Conservation (phyloP, 1,139 yeast genomes). For the Candida frijolesensis region DNA sequence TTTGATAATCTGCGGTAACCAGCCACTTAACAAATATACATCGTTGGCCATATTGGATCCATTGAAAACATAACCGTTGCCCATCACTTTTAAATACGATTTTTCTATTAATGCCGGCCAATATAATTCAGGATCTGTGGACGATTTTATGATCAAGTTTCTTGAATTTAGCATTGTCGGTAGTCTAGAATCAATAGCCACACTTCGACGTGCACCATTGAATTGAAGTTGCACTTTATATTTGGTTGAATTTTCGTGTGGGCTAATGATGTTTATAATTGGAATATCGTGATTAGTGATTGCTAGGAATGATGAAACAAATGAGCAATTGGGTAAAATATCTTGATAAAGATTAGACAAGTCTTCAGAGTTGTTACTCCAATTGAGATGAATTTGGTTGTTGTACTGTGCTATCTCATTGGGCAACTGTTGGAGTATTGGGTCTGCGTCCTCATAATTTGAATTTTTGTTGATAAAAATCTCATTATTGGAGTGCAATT, state of each 20-base stretch:
- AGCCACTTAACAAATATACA: conserved; percentile 65
- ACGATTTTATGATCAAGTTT: conserved; percentile 40
- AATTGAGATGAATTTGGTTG: conserved; percentile 18
- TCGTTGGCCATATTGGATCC: conserved; percentile 88
- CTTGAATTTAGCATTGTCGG: conserved; percentile 28
- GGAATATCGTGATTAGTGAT: conserved; percentile 25
- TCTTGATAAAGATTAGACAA: conserved; percentile 50
- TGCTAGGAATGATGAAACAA: conserved; percentile 66
- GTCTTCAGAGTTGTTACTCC: conserved; percentile 21
- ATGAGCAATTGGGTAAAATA: conserved; percentile 70
- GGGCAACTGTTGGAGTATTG: conserved; percentile 21
- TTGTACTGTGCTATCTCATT: conserved; percentile 17
- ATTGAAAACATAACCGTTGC: conserved; percentile 58
- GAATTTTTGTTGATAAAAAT: conserved; percentile 12
- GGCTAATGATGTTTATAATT: conserved; percentile 24
- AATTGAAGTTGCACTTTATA: conserved; percentile 43
- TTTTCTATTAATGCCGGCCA: conserved; percentile 83
- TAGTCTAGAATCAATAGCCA: conserved; percentile 51
- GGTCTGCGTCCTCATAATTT: conserved; percentile 5
- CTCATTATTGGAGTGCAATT: conserved; percentile 18
- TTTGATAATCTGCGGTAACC: conserved; percentile 68
- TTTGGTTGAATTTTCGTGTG: conserved; percentile 27
- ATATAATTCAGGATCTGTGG: conserved; percentile 35
- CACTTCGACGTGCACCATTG: conserved; percentile 61
- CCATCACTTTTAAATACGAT: conserved; percentile 67